Evolutionary conservation across 2,329 filamentous ascomycete genomes (phyloP).

Genomic region (Ceratocystis colombiana): DNA sequence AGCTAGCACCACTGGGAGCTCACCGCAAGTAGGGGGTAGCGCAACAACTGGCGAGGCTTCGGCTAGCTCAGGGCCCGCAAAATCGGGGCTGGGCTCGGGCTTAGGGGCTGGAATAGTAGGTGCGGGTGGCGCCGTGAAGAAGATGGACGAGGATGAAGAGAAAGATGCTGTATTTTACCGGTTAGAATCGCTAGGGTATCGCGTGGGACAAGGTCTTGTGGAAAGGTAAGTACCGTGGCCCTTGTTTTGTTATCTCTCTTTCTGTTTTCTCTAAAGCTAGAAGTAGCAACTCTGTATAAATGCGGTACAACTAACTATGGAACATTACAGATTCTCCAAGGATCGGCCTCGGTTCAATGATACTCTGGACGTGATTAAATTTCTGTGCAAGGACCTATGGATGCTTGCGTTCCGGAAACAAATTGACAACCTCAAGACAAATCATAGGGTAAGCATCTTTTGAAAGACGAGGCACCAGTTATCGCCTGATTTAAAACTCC

Average conservation of each 20-base stretch:
- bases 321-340: constrained; percentile 56
- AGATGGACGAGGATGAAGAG: constrained; percentile 66
- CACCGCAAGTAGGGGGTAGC: constrained; percentile 26
- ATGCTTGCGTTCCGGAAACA: constrained; percentile 90
- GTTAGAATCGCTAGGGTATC: constrained; percentile 75
- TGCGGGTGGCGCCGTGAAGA: constrained; percentile 28
- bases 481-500: background rate
- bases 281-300: too few species aligned
- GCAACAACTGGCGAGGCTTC: constrained; percentile 26
- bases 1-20: background rate
- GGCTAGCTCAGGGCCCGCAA: constrained; percentile 27
- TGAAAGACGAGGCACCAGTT: background rate
- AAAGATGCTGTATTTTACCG: constrained; percentile 76
- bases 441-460: constrained; percentile 59
- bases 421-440: constrained; percentile 97
- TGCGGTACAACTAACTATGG: background rate
- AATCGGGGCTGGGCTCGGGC: background rate
- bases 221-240: constrained; percentile 53
- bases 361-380: constrained; percentile 93
- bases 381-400: constrained; percentile 98
- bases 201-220: constrained; percentile 83
- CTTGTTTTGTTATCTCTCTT: background rate
- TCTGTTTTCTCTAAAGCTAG: too few species aligned
- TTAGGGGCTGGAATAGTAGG: constrained; percentile 22
- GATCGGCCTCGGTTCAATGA: constrained; percentile 83